Percentiles rank a stretch among this genome's conserved stretches.
These are phyloP conservation scores for Daldinia bambusicola DNA, from an alignment of 495 filamentous ascomycete species.

Conservation along the genomic window DNA sequence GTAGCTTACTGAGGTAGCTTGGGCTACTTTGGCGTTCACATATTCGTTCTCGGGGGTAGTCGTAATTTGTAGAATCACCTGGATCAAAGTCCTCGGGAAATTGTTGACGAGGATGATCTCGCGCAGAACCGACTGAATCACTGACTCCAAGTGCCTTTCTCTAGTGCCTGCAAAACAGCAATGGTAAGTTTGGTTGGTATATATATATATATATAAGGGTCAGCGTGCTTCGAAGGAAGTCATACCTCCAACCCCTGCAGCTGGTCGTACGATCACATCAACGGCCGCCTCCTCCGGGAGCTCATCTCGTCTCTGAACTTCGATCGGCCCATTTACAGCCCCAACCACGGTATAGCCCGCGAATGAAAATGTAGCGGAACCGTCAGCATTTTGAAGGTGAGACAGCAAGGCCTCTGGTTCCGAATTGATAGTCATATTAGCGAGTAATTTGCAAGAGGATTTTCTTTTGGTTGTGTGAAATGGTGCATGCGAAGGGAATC, in stretches of 20 bases:
- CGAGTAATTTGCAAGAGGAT: neutral
- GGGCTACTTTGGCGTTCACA: conserved; percentile 61
- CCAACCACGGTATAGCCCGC: conserved; percentile 84
- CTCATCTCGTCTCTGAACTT: conserved; percentile 86
- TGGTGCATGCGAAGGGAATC: conserved; percentile 8
- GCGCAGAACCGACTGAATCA: conserved; percentile 72
- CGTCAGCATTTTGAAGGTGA: conserved; percentile 79
- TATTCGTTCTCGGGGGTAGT: conserved; percentile 65
- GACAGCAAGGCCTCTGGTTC: conserved; percentile 62
- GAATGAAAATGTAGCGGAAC: conserved; percentile 83
- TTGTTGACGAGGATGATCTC: conserved; percentile 74
- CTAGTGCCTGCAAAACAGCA: conserved; percentile 63
- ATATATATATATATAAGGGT: conserved; percentile 44
- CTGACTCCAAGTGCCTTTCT: conserved; percentile 78
- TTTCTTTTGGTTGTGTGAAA: conserved; percentile 1
- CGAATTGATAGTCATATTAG: conserved; percentile 56
- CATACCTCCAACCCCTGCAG: conserved; percentile 82
- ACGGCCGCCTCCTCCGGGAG: conserved; percentile 88
- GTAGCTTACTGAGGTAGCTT: conserved; percentile 59
- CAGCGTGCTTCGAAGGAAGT: conserved; percentile 51
- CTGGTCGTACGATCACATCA: conserved; percentile 89
- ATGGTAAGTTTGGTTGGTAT: conserved; percentile 53
- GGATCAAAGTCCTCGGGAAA: conserved; percentile 74
- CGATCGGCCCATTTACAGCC: conserved; percentile 91
- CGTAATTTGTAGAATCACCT: conserved; percentile 72